These are phyloP conservation scores for Candida freyschussii DNA, from an alignment of 1,139 yeast species.

Conservation along the genomic window DNA sequence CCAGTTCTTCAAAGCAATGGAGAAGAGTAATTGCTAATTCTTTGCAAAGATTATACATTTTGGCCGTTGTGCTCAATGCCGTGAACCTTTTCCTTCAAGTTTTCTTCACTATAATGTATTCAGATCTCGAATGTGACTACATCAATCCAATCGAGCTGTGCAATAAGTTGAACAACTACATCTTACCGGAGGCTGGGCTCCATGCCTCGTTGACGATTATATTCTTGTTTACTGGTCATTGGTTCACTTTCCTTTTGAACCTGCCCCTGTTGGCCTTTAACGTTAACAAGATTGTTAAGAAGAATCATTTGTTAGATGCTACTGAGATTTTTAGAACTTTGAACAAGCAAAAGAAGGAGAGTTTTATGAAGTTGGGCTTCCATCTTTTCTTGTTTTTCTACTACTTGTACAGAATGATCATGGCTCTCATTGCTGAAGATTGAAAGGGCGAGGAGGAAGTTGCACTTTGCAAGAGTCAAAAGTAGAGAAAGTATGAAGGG, in stretches of 20 bases:
- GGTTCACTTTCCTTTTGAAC: conserved; percentile 86
- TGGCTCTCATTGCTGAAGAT: conserved; percentile 67
- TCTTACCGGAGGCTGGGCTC: conserved; percentile 84
- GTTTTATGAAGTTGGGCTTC: conserved; percentile 86
- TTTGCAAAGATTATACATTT: no score
- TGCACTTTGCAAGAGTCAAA: not conserved
- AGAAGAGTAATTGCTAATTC: no score
- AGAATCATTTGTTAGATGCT: conserved; percentile 89
- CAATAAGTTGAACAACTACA: conserved; percentile 83
- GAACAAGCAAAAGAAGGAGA: conserved; percentile 87
- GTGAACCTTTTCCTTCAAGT: conserved; percentile 86
- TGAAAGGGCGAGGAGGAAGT: conserved; percentile 3
- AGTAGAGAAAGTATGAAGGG: not conserved
- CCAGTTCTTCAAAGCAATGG: no score
- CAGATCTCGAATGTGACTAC: conserved; percentile 92
- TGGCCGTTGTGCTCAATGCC: conserved; percentile 84
- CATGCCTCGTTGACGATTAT: conserved; percentile 71
- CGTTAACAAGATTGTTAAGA: conserved; percentile 62
- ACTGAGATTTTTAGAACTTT: conserved; percentile 96
- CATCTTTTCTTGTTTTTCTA: conserved; percentile 90
- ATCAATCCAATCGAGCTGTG: conserved; percentile 96
- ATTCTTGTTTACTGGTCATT: conserved; percentile 83
- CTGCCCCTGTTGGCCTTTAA: conserved; percentile 84
- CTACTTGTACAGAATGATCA: conserved; percentile 94
- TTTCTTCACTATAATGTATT: conserved; percentile 87